Evolutionary conservation across 805 yeast species (phyloP).

Genomic region (Kazachstania bromeliacearum): DNA sequence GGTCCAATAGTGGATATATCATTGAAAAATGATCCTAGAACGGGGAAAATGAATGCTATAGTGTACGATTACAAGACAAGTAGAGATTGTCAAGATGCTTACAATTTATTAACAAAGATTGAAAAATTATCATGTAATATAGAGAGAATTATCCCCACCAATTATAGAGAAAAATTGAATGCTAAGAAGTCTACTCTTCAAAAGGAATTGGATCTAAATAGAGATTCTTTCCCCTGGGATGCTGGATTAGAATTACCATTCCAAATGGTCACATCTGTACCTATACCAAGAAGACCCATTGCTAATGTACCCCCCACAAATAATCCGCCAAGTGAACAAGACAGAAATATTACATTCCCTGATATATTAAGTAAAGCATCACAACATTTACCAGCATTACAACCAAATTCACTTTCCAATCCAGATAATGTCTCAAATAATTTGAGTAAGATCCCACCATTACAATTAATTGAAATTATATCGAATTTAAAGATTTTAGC

Average conservation of each 20-base stretch:
- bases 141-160: slow-evolving; percentile 20
- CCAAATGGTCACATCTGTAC: slow-evolving; percentile 29
- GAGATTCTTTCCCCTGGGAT: slow-evolving; percentile 28
- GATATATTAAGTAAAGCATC: slow-evolving; percentile 45
- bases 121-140: slow-evolving; percentile 23
- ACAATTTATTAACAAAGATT: slow-evolving; percentile 18
- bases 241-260: slow-evolving; percentile 26
- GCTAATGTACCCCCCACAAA: slow-evolving; percentile 2
- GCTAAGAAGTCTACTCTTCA: background rate
- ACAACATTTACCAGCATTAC: slow-evolving; percentile 42
- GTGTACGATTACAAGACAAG: slow-evolving; percentile 19
- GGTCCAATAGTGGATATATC: slow-evolving; percentile 60
- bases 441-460: slow-evolving; percentile 57
- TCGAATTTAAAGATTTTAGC: slow-evolving; percentile 54
- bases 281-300: slow-evolving; percentile 25
- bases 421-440: slow-evolving; percentile 55
- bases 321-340: slow-evolving; percentile 2
- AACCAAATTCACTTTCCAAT: slow-evolving; percentile 34
- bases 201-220: slow-evolving; percentile 13
- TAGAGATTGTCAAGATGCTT: slow-evolving; percentile 23
- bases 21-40: slow-evolving; percentile 22
- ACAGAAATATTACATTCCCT: slow-evolving; percentile 33
- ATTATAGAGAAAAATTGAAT: slow-evolving; percentile 10
- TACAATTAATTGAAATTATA: slow-evolving; percentile 57
- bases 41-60: slow-evolving; percentile 40